Conservation (phyloP, 305 asterid species). For the Fraxinus platypoda region DNA sequence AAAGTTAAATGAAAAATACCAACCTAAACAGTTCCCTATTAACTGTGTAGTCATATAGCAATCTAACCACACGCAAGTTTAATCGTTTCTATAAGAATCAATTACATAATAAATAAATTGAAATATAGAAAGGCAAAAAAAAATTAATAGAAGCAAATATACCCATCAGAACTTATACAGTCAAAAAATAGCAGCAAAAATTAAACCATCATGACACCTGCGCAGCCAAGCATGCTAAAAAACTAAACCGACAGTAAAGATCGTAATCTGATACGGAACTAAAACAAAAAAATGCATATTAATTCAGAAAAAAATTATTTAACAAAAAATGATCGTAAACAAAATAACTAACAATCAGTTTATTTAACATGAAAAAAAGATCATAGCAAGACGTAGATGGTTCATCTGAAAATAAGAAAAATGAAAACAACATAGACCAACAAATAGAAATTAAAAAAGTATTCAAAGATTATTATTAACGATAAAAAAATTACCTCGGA, state of each 20-base stretch:
- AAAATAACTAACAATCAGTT: constrained; percentile 16
- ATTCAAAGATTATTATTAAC: neutral
- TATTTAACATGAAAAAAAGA: neutral
- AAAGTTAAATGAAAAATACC: neutral
- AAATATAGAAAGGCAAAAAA: neutral
- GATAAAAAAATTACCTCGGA: constrained; percentile 8
- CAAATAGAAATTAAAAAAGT: neutral
- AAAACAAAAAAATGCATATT: neutral
- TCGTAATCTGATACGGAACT: neutral
- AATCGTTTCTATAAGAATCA: neutral
- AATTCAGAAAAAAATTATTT: neutral
- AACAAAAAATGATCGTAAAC: neutral
- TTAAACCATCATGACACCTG: neutral
- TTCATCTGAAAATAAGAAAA: neutral
- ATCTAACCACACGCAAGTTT: neutral
- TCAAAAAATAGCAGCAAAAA: neutral
- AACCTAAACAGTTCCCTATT: neutral
- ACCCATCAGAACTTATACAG: neutral
- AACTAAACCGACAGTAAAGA: neutral
- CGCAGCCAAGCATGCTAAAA: neutral
- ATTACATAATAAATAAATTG: neutral
- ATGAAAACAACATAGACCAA: neutral
- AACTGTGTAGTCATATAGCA: neutral
- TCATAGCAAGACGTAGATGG: neutral
- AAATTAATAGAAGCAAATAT: neutral